Evolutionary conservation across 2,329 filamentous ascomycete species (phyloP), one percentile per base, ranked within the genome.

Genomic region (Daldinia eschscholtzii): DNA sequence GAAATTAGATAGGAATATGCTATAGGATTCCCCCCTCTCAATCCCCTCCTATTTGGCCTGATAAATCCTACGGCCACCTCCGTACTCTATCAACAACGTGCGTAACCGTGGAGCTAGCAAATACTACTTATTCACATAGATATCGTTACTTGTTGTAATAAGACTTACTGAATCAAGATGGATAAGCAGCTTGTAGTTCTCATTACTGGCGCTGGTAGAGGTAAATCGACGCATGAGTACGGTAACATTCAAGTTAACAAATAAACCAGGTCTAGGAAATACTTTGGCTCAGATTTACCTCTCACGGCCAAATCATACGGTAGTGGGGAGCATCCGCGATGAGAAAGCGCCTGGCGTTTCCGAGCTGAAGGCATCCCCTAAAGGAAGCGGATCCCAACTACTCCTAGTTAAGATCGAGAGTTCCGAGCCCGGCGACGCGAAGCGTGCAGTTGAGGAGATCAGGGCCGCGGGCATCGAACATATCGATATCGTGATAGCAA

Each of bases 341-440:
- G 23, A 28, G 12, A 15, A 28, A 7, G 12, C 44, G 3, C 12
- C 12, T 4, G 26, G 26, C 12, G 46, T 50, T 30, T 5, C 23
- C 26, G 26, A 30, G 46, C n/a, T 50, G 23, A 50, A 50, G 46
- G 6, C 46, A 18, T 30, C 13, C 5, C 23, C 23, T 3, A 30
- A 15, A 30, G 46, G 13, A n/a, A 30, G 13, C 26, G 26, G 46
- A n/a, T 50, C 46, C 4, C 30, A 30, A 30, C 15, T 50, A 9
- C 46, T 50, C 15, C 46, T 30, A n/a, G 46, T 50, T 13, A 30
- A 50, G 23, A 50, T 50, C 3, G 26, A 30, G 46, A 50, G 46
- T n/a, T 30, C 46, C 46, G 23, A 6, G 13, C 26, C 26, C 13
- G 26, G 6, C 6, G 26, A 50, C 3, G 13, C 23, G 26, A 30